These are phyloP conservation scores for Rhynchosporium secalis DNA, from an alignment of 2,329 filamentous ascomycete genomes.

Conservation along the genomic window DNA sequence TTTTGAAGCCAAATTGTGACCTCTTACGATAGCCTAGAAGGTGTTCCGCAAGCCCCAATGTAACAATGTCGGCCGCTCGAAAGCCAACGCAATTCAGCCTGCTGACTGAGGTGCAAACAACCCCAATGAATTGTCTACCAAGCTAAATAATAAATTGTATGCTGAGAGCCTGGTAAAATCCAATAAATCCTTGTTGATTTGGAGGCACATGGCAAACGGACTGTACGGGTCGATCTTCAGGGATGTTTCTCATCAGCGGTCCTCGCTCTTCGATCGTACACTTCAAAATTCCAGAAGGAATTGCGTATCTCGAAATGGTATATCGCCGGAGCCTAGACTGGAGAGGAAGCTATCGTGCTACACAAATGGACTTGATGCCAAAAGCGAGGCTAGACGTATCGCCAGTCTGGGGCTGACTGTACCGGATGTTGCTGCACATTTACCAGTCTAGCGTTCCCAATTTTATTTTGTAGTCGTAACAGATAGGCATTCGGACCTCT, in stretches of 20 bases:
- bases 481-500: slow-evolving; percentile 1
- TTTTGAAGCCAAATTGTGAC: not conserved
- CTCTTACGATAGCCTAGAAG: slow-evolving; percentile 1
- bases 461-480: slow-evolving; percentile 2
- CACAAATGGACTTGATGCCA: slow-evolving; percentile 14
- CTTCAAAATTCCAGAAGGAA: slow-evolving; percentile 10
- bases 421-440: slow-evolving; percentile 30
- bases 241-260: slow-evolving; percentile 27
- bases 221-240: slow-evolving; percentile 30
- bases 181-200: slow-evolving; percentile 30
- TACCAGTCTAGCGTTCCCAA: not conserved
- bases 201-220: slow-evolving; percentile 27
- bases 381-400: slow-evolving; percentile 1
- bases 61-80: slow-evolving; percentile 21
- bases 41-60: slow-evolving; percentile 1
- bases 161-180: slow-evolving; percentile 18
- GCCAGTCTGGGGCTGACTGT: slow-evolving; percentile 30
- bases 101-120: slow-evolving; percentile 25
- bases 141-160: slow-evolving; percentile 23
- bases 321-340: slow-evolving; percentile 11
- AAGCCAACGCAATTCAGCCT: slow-evolving; percentile 23
- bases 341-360: slow-evolving; percentile 17
- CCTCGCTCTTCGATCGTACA: slow-evolving; percentile 19
- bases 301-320: slow-evolving; percentile 25
- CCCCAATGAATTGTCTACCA: slow-evolving; percentile 26